Evolutionary conservation across 169 alveolate species (phyloP).

Genomic region (Plasmodium gonderi): DNA sequence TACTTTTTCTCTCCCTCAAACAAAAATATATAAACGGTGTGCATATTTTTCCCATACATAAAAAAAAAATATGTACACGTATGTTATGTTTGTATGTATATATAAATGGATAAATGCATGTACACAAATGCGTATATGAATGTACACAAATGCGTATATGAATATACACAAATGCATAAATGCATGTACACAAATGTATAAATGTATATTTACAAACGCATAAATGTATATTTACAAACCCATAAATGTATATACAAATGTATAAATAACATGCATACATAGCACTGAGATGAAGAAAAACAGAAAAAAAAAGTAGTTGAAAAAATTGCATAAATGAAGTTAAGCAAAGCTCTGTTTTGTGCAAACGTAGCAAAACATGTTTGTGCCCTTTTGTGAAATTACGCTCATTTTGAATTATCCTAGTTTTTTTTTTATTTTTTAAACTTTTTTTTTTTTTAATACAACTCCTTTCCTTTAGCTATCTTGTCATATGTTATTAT

Average conservation of each 20-base stretch:
- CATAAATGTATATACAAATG: not conserved
- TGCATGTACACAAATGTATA: too few relatives aligned
- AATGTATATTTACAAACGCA: too few relatives aligned
- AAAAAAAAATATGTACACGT: not conserved
- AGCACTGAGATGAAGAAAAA: not conserved
- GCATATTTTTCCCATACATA: not conserved
- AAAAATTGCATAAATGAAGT: conserved; percentile 17
- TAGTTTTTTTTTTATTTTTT: not conserved
- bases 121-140: too few relatives aligned
- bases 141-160: too few relatives aligned
- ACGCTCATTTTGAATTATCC: not conserved
- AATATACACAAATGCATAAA: too few relatives aligned
- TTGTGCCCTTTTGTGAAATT: not conserved
- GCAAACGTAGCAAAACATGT: not conserved
- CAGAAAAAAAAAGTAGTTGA: not conserved
- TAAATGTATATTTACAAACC: too few relatives aligned
- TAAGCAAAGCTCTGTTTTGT: not conserved
- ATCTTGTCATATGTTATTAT: not conserved
- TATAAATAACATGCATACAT: not conserved
- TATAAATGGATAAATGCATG: too few relatives aligned
- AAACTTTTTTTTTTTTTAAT: not conserved
- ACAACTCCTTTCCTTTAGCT: not conserved
- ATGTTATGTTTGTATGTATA: too few relatives aligned
- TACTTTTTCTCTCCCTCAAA: not conserved
- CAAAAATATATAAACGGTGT: not conserved